Evolutionary conservation across 306 rosid species (phyloP).

Genomic region (Acacia melanoxylon): DNA sequence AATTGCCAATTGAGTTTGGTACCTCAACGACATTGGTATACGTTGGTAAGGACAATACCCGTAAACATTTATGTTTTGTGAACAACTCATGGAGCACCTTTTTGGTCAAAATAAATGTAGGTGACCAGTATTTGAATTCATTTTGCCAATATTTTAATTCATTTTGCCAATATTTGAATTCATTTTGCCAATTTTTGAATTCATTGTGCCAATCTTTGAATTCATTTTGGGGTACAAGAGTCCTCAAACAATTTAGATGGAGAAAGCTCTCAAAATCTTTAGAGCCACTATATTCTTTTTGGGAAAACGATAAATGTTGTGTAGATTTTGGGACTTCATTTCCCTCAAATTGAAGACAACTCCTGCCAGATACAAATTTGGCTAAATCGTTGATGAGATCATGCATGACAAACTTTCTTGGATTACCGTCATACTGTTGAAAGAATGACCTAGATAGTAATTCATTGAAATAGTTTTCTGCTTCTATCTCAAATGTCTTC

Average conservation of each 20-base stretch:
- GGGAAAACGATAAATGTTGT: constrained; percentile 26
- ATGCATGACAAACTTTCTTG: constrained; percentile 23
- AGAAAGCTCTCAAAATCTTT: neutral
- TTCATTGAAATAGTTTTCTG: constrained; percentile 28
- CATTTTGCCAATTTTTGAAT: no score
- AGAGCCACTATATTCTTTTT: neutral
- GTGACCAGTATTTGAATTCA: rapidly evolving
- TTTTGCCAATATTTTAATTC: neutral
- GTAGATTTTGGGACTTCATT: neutral
- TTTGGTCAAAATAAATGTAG: neutral
- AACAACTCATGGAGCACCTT: constrained; percentile 11
- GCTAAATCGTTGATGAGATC: constrained; percentile 34
- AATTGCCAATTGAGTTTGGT: constrained; percentile 9
- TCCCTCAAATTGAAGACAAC: neutral
- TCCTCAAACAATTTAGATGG: neutral
- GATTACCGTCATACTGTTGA: neutral
- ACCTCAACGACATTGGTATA: neutral
- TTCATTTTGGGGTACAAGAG: neutral
- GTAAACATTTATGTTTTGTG: neutral
- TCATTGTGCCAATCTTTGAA: neutral
- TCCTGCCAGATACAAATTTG: neutral
- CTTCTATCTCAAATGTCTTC: constrained; percentile 22
- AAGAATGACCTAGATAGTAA: constrained; percentile 33
- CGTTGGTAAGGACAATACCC: neutral
- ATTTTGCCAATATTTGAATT: no score